phyloP scores from a whole-genome alignment of 805 yeast genomes.

The Zygotorulaspora chibaensis region DNA sequence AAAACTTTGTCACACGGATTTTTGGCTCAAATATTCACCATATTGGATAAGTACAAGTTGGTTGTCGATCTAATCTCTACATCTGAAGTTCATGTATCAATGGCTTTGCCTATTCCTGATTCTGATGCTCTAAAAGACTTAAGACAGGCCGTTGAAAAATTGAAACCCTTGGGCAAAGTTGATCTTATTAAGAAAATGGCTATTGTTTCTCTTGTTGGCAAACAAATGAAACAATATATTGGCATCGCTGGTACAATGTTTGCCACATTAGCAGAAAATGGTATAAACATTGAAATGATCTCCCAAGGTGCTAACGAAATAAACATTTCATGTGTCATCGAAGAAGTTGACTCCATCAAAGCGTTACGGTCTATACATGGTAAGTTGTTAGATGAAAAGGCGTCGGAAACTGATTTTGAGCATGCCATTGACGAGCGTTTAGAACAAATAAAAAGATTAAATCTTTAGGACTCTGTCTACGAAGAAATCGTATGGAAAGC shows the following conservation, averaged over 20 bases:
- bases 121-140: conserved; percentile 57
- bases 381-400: conserved; percentile 52
- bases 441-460: conserved; percentile 41
- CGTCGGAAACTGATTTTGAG: conserved; percentile 26
- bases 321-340: conserved; percentile 92
- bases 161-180: conserved; percentile 77
- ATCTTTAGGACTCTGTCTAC: conserved; percentile 11
- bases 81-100: conserved; percentile 95
- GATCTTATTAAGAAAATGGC: conserved; percentile 86
- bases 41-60: conserved; percentile 73
- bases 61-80: conserved; percentile 96
- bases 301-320: conserved; percentile 98
- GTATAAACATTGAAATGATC: conserved; percentile 95
- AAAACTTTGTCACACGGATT: conserved; percentile 93
- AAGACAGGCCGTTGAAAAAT: conserved; percentile 70
- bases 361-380: conserved; percentile 86
- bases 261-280: conserved; percentile 85
- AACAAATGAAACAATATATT: conserved; percentile 92
- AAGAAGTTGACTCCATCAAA: conserved; percentile 72
- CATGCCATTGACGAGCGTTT: conserved; percentile 43
- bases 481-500: not conserved
- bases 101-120: conserved; percentile 83
- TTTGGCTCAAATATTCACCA: conserved; percentile 82
- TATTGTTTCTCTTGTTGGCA: conserved; percentile 91
- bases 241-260: conserved; percentile 98